phyloP scores from a whole-genome alignment of 2,329 filamentous ascomycete species.

The Metarhizium humberi region DNA sequence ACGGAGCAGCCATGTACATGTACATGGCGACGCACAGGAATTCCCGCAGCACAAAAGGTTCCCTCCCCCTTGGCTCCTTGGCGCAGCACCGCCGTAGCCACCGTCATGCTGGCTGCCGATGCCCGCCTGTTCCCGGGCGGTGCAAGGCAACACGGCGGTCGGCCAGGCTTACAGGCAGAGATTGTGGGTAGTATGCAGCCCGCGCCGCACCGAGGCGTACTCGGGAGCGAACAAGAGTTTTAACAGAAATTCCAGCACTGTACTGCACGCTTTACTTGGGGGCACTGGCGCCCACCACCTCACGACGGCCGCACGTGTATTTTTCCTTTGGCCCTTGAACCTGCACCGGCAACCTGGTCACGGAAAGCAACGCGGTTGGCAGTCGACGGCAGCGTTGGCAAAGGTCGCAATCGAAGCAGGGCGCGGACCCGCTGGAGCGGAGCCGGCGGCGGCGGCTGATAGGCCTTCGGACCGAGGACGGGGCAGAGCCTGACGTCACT shows the following conservation, averaged over 20 bases:
- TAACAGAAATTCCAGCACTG: no score
- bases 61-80: neutral
- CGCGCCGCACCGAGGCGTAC: neutral
- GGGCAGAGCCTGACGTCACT: slow-evolving; percentile 20
- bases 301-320: no score
- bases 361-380: neutral
- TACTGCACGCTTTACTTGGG: no score
- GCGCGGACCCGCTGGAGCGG: slow-evolving; percentile 10
- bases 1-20: no score
- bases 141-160: neutral
- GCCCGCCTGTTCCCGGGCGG: slow-evolving; percentile 3
- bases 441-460: slow-evolving; percentile 18
- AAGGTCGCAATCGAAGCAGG: neutral
- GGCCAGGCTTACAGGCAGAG: neutral
- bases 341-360: no score
- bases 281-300: fast-evolving
- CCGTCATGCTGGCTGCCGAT: neutral
- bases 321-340: no score
- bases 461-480: slow-evolving; percentile 15
- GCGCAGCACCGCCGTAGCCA: neutral
- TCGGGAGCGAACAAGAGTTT: neutral
- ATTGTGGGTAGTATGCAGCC: neutral
- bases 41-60: neutral
- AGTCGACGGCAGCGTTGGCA: neutral
- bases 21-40: no score